Conservation (phyloP, 352 stramenopile genomes). For the Phytophthora podocarpi region DNA sequence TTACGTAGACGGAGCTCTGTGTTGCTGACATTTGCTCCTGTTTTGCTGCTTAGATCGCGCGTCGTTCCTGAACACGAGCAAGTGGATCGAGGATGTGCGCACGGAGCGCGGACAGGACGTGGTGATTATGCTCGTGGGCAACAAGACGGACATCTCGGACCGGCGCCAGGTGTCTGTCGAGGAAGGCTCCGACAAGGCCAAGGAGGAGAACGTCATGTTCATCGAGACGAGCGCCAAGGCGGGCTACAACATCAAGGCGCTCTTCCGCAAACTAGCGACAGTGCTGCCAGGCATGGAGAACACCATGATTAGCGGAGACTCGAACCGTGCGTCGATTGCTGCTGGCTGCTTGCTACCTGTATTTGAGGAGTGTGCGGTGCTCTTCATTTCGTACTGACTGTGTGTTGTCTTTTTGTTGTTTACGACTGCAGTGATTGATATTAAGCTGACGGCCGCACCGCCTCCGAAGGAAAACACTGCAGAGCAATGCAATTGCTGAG, state of each 20-base stretch:
- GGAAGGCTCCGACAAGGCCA: constrained; percentile 98
- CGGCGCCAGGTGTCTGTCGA: constrained; percentile 97
- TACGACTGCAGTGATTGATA: constrained; percentile 77
- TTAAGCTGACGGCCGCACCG: constrained; percentile 86
- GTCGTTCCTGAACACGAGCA: constrained; percentile 98
- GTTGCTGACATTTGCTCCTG: constrained; percentile 6
- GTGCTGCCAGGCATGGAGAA: constrained; percentile 96
- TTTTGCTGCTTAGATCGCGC: constrained; percentile 76
- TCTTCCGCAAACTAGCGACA: constrained; percentile 99
- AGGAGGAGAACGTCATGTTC: constrained; percentile 99
- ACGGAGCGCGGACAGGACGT: constrained; percentile 98
- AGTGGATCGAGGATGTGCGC: constrained; percentile 99
- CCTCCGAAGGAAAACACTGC: constrained; percentile 74
- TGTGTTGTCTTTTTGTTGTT: constrained; percentile 9
- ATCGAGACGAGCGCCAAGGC: constrained; percentile 99
- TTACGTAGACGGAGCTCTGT: not conserved
- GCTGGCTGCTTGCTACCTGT: not conserved
- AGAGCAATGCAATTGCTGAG: constrained; percentile 77
- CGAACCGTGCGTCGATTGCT: constrained; percentile 65
- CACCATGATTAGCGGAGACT: constrained; percentile 86
- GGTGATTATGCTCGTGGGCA: constrained; percentile 99
- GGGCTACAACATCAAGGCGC: constrained; percentile 98
- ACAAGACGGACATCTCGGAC: constrained; percentile 99
- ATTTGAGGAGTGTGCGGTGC: too few relatives aligned
- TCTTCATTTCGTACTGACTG: too few relatives aligned